A percentile compares a stretch with the other conserved stretches of the same genome.
These are phyloP conservation scores for Boletus subcaerulescens DNA, from an alignment of 768 basidiomycete genomes.

Conservation along the genomic window DNA sequence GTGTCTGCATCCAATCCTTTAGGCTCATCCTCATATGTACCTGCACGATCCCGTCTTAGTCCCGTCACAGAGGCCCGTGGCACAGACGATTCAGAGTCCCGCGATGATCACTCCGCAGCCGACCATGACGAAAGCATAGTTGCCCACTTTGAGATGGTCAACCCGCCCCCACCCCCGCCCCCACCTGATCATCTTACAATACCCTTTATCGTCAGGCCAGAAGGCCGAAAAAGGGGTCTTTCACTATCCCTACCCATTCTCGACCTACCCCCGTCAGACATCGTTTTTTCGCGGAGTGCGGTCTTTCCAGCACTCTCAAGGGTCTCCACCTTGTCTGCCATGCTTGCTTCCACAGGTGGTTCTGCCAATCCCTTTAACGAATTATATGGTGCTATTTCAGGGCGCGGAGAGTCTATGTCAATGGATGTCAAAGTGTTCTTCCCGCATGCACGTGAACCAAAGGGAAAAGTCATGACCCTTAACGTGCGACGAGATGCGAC, in stretches of 20 bases:
- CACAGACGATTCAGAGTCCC: slow-evolving; percentile 21
- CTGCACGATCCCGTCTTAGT: slow-evolving; percentile 50
- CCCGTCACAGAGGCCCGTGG: slow-evolving; percentile 57
- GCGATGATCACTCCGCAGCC: slow-evolving; percentile 20
- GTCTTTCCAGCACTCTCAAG: slow-evolving; percentile 42
- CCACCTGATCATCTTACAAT: slow-evolving; percentile 21
- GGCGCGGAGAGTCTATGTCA: slow-evolving; percentile 63
- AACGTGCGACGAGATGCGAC: slow-evolving; percentile 84
- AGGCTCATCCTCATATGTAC: slow-evolving; percentile 43
- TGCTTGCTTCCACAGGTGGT: slow-evolving; percentile 65
- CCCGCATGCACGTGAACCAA: slow-evolving; percentile 68
- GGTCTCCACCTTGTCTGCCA: slow-evolving; percentile 67
- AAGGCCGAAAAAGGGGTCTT: slow-evolving; percentile 28
- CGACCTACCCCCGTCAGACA: slow-evolving; percentile 17
- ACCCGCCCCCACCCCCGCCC: slow-evolving; percentile 34
- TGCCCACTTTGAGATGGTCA: slow-evolving; percentile 55
- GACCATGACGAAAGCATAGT: slow-evolving; percentile 33
- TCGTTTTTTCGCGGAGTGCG: slow-evolving; percentile 52
- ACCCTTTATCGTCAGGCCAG: slow-evolving; percentile 20
- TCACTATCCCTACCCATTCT: slow-evolving; percentile 27
- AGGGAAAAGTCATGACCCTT: slow-evolving; percentile 61
- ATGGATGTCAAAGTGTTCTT: slow-evolving; percentile 78
- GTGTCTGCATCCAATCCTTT: slow-evolving; percentile 58
- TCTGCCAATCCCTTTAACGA: slow-evolving; percentile 84
- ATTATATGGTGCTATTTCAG: slow-evolving; percentile 81